Conservation (phyloP, 2,329 filamentous ascomycete genomes). For the Nemania serpens region DNA sequence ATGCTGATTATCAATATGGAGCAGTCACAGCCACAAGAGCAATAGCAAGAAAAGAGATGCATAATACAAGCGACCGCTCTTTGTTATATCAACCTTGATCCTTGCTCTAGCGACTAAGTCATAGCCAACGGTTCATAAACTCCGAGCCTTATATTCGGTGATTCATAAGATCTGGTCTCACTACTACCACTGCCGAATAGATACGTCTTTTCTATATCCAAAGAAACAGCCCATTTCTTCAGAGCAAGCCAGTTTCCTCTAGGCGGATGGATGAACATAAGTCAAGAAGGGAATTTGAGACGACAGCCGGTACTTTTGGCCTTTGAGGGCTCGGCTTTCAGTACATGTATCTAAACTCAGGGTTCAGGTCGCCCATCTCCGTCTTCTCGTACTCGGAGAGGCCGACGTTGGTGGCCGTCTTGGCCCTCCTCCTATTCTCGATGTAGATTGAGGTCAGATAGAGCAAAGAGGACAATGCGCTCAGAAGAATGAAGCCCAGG, state of each 20-base stretch:
- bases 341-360: slow-evolving; percentile 60
- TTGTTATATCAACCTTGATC: not conserved
- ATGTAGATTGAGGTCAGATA: slow-evolving; percentile 64
- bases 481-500: slow-evolving; percentile 73
- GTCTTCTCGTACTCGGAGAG: slow-evolving; percentile 65
- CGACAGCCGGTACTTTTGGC: not conserved
- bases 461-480: slow-evolving; percentile 61
- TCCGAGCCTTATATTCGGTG: not conserved
- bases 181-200: not conserved
- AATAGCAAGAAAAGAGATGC: not conserved
- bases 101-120: not conserved
- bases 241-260: too few relatives aligned
- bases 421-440: slow-evolving; percentile 66
- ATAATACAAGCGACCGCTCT: not conserved
- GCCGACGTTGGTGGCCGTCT: slow-evolving; percentile 49
- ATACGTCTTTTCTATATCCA: not conserved
- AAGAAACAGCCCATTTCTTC: not conserved
- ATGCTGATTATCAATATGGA: not conserved
- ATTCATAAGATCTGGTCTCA: not conserved
- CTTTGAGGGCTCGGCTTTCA: slow-evolving; percentile 35
- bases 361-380: slow-evolving; percentile 60
- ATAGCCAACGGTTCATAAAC: not conserved
- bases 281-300: not conserved
- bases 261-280: not conserved
- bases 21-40: not conserved